These are phyloP conservation scores for Allomyces macrogynus DNA, from an alignment of 192 early-diverging fungal genomes.

Conservation along the genomic window DNA sequence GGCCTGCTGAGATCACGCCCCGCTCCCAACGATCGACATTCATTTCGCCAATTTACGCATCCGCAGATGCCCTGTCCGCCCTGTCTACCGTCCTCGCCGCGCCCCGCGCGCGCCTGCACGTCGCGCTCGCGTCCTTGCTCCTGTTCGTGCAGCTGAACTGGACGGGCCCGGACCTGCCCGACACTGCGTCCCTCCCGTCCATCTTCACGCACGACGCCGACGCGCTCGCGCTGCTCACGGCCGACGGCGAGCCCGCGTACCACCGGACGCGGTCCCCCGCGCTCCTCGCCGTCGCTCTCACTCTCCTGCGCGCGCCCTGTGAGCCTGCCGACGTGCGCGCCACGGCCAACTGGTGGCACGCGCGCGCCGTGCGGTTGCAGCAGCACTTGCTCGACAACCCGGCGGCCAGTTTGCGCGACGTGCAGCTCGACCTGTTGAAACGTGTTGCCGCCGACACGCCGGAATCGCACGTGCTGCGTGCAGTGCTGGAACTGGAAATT, in stretches of 20 bases:
- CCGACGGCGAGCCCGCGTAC: constrained; percentile 72
- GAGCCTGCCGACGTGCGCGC: constrained; percentile 10
- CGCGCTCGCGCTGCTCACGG: constrained; percentile 28
- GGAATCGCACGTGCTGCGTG: constrained; percentile 17
- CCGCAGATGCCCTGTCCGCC: background rate
- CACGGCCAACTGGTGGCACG: constrained; percentile 51
- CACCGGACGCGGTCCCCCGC: constrained; percentile 45
- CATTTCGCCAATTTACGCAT: too few relatives aligned
- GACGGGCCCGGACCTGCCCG: constrained; percentile 59
- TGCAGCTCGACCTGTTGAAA: constrained; percentile 15
- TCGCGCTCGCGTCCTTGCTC: constrained; percentile 52
- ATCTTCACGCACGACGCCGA: constrained; percentile 3
- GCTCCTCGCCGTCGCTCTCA: constrained; percentile 42
- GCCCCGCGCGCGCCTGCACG: constrained; percentile 16
- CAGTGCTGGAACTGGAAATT: constrained; percentile 54
- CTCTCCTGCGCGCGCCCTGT: constrained; percentile 7
- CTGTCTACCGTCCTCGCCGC: background rate
- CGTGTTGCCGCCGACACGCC: constrained; percentile 8
- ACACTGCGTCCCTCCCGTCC: background rate
- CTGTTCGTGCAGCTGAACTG: constrained; percentile 68
- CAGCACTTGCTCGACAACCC: constrained; percentile 52
- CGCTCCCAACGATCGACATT: too few relatives aligned
- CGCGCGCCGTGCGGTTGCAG: constrained; percentile 50
- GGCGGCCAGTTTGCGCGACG: constrained; percentile 29
- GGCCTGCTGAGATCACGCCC: too few relatives aligned